Conservation (phyloP, 2,329 filamentous ascomycete species). For the Fusarium verrucosum region DNA sequence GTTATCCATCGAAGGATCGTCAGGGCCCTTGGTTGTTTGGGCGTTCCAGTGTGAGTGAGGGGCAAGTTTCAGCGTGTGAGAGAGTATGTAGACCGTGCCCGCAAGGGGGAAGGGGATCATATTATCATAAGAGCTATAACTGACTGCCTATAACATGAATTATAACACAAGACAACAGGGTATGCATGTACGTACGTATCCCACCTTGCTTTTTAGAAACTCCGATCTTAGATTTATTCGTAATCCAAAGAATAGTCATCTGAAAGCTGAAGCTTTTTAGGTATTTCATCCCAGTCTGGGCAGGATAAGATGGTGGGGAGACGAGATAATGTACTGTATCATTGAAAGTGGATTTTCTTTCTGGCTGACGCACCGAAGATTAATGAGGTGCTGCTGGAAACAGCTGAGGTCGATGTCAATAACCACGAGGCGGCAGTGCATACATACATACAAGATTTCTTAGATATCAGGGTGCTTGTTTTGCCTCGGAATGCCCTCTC, state of each 20-base stretch:
- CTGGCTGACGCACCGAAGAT: constrained; percentile 2
- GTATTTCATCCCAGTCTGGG: neutral
- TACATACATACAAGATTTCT: neutral
- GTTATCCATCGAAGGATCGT: constrained; percentile 32
- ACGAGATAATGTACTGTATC: constrained; percentile 15
- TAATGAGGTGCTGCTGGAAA: neutral
- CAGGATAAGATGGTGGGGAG: constrained; percentile 18
- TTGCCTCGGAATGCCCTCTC: constrained; percentile 16
- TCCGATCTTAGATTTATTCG: neutral
- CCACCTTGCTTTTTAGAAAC: neutral
- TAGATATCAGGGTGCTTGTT: constrained; percentile 6
- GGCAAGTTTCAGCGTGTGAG: constrained; percentile 39
- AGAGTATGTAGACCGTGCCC: neutral
- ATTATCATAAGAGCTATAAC: neutral
- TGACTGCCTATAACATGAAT: neutral
- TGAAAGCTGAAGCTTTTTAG: no score
- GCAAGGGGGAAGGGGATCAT: neutral
- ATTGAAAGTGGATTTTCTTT: constrained; percentile 23
- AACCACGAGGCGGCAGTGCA: constrained; percentile 11
- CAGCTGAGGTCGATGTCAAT: constrained; percentile 5
- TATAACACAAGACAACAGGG: no score
- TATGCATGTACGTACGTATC: neutral
- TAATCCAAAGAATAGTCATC: no score
- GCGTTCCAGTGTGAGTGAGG: constrained; percentile 28
- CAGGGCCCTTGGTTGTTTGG: constrained; percentile 37